Base-by-base conservation (phyloP, 164 flowering plant species). In the Sextonia rubra region DNA sequence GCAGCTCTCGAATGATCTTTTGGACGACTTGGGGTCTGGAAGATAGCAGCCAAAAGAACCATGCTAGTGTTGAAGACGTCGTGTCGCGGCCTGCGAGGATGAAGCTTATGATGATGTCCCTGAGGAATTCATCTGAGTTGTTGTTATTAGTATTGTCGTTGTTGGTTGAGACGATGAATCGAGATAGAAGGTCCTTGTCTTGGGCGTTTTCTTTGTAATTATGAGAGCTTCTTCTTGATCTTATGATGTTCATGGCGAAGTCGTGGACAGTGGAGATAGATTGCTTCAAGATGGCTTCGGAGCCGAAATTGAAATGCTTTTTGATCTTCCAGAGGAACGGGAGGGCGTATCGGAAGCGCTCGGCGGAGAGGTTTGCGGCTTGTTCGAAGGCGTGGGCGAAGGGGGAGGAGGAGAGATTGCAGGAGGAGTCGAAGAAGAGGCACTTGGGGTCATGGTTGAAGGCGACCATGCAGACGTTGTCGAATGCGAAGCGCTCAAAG, bases 401-500 rank as follows among this genome's bases (percentile, higher is more conserved):
- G 6, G 44, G 44, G 44, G 44, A 37, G 8, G 44, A 8, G 44
- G 44, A 37, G 44, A 37, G 44, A 37, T 37, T 37, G 44, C 44
- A 37, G 44, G 11, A 37, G 44, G 6, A 47, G 11, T 30, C 68
- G 2, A 20, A 15, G 5, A 20, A 14, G 23, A 86, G 83, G 68
- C 86, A 86, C 0, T 32, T 74, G 0, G 88, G 85, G 49, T 86
- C 90, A 5, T 79, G 77, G 60, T 84, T 82, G 55, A 90, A 90
- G 0, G 93, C 86, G 15, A 90, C 22, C 29, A 82, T 85, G 66
- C 92, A 89, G 0, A 89, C 77, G 37, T 83, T 88, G 37, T 89
- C 92, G 62, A 90, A 90, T 2, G 95, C 84, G 64, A 87, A 90
- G 4, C 90, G 76, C 74, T 87, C 90, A 29, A 90, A 69, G 20